Conservation (phyloP, 192 early-diverging fungal genomes). For the Physocladia obscura region DNA sequence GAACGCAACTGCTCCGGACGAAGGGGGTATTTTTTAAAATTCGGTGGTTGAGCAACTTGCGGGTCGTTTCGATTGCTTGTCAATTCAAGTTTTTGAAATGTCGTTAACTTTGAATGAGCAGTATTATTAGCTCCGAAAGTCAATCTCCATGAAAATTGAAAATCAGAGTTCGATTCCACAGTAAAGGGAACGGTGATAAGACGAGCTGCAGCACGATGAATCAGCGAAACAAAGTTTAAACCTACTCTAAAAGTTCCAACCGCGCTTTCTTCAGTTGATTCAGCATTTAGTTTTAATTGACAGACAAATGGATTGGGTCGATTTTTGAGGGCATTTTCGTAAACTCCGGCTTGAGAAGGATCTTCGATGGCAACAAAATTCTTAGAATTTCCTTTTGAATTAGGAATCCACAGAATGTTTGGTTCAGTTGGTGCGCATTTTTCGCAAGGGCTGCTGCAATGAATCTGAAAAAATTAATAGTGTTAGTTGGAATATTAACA, state of each 20-base stretch:
- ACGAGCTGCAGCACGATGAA: constrained; percentile 39
- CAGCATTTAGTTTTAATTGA: constrained; percentile 24
- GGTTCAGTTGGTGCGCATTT: constrained; percentile 44
- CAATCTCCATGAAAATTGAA: constrained; percentile 39
- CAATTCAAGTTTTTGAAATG: constrained; percentile 21
- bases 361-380: constrained; percentile 38
- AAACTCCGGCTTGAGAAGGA: constrained; percentile 38
- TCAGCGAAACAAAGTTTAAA: constrained; percentile 38
- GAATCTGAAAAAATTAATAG: neutral
- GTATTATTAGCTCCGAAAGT: neutral
- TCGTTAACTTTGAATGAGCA: neutral
- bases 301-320: constrained; percentile 41
- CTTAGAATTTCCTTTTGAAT: constrained; percentile 18
- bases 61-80: constrained; percentile 36
- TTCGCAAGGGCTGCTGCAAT: constrained; percentile 28
- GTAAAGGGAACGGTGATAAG: constrained; percentile 21
- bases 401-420: constrained; percentile 32
- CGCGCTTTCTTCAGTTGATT: neutral
- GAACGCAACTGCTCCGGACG: constrained; percentile 49
- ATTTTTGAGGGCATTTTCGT: constrained; percentile 46
- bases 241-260: constrained; percentile 37
- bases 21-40: constrained; percentile 38
- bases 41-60: constrained; percentile 38
- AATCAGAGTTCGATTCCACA: neutral
- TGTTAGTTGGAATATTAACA: neutral